Base-by-base conservation (phyloP, 23 red algal species). In the Cyanidium caldarium region DNA sequence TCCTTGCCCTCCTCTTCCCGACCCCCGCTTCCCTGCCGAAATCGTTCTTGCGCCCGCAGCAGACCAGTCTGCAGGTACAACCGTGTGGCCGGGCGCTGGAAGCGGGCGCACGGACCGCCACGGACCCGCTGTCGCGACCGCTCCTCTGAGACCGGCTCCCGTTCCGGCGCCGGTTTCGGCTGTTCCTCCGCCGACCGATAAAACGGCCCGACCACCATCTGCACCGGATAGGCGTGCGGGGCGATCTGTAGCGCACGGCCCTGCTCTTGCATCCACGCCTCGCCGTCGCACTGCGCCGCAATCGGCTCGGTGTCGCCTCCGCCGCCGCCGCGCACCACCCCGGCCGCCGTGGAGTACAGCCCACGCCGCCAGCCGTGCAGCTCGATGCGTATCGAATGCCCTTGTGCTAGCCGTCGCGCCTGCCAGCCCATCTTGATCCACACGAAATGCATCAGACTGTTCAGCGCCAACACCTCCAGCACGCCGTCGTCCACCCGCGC, bases 231-330 rank as follows among this genome's bases (percentile, higher is more conserved):
- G 10, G 51, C 19, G 23, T 14, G 31, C 7, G 51, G 51, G n/a
- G 19, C 51, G 21, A 61, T 61, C 31, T 61, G 10, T 16, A 61
- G 71, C 20, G 77, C 72, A 3, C 33, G 45, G 23, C 80, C 75
- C 19, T 78, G 78, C 26, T 42, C 33, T 45, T 86, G 82, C 37
- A 66, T 82, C 82, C 89, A 87, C 21, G 89, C 81, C 56, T 94
- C 89, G 16, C 89, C 89, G 51, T 94, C 89, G 2, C 77, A 82
- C 67, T 94, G 82, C 30, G 70, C 81, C 15, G 82, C 80, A 2
- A 77, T 83, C 2, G 44, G 58, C 2, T 78, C 72, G 19, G 37
- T 35, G n/a, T n/a, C n/a, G n/a, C n/a, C n/a, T n/a, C n/a, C n/a
- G n/a, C n/a, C n/a, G n/a, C n/a, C n/a, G n/a, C n/a, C n/a, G n/a